Percentiles rank a stretch among this genome's conserved stretches.
Conservation (phyloP, 1,284 basidiomycete genomes). For the Rhodotorula sp. region DNA sequence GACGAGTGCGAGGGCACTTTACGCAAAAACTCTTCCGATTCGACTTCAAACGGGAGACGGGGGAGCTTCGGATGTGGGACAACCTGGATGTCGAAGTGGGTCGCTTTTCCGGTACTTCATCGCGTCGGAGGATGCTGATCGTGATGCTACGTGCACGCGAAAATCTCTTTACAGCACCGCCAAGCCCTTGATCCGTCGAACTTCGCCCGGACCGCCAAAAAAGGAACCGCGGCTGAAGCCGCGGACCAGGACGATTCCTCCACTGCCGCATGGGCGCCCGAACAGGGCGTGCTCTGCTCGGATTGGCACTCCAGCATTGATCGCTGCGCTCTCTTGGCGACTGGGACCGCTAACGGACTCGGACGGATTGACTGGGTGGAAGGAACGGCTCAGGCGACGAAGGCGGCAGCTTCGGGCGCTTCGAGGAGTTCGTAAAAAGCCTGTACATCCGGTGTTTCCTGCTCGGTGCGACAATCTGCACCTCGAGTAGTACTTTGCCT, state of each 20-base stretch:
- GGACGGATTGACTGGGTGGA: constrained; percentile 67
- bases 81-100: constrained; percentile 57
- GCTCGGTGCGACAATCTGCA: too few relatives aligned
- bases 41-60: constrained; percentile 71
- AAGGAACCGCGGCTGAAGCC: neutral
- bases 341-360: constrained; percentile 74
- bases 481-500: too few relatives aligned
- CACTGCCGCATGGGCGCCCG: constrained; percentile 67
- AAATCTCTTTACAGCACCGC: constrained; percentile 10
- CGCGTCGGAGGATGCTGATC: neutral
- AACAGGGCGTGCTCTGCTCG: constrained; percentile 71
- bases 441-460: too few relatives aligned
- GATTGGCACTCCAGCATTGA: constrained; percentile 75
- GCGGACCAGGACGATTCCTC: constrained; percentile 24
- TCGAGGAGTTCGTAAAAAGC: too few relatives aligned
- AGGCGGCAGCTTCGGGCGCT: neutral
- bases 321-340: constrained; percentile 66
- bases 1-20: constrained; percentile 46
- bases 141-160: neutral
- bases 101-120: neutral
- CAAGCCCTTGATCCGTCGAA: constrained; percentile 17
- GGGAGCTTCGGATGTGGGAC: constrained; percentile 78
- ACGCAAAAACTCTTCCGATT: constrained; percentile 77
- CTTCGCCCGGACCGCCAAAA: neutral
- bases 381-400: neutral